A percentile compares a stretch with the other conserved stretches of the same genome.
Evolutionary conservation across 352 stramenopile species (phyloP).

Genomic region (Pythium insidiosum): DNA sequence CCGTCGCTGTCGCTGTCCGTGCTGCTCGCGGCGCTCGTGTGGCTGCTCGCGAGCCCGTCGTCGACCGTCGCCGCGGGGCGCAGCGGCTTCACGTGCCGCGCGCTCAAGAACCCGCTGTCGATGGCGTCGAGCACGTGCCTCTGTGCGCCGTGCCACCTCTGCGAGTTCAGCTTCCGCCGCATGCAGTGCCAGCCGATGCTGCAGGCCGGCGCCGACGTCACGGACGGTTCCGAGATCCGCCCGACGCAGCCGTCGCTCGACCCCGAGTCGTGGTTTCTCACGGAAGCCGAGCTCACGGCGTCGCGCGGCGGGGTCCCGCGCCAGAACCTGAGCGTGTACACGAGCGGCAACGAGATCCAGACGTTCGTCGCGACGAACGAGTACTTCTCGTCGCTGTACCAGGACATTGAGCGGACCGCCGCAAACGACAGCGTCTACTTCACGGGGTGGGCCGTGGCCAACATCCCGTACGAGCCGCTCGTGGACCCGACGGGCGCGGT

Average conservation of each 20-base stretch:
- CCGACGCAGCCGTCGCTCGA: constrained; percentile 29
- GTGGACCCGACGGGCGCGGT: constrained; percentile 23
- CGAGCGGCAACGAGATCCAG: constrained; percentile 33
- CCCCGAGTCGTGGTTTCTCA: constrained; percentile 39
- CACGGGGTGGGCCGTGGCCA: constrained; percentile 28
- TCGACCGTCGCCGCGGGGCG: neutral
- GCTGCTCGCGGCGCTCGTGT: neutral
- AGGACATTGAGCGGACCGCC: constrained; percentile 26
- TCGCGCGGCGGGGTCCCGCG: too few relatives aligned
- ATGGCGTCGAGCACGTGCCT: constrained; percentile 25
- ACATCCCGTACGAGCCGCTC: constrained; percentile 32
- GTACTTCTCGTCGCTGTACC: constrained; percentile 28
- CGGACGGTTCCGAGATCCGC: constrained; percentile 11
- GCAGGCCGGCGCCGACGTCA: neutral
- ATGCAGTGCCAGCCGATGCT: constrained; percentile 16
- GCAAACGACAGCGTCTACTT: constrained; percentile 34
- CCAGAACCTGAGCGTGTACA: constrained; percentile 35
- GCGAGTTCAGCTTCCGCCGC: constrained; percentile 17
- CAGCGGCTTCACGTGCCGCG: constrained; percentile 9
- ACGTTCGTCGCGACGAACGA: constrained; percentile 19
- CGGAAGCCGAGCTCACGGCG: too few relatives aligned
- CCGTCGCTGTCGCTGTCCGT: neutral
- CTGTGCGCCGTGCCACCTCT: constrained; percentile 29
- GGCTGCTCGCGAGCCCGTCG: neutral
- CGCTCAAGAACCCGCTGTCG: constrained; percentile 13